Evolutionary conservation across 768 basidiomycete species (phyloP).

Genomic region (Podaxis pistillaris): DNA sequence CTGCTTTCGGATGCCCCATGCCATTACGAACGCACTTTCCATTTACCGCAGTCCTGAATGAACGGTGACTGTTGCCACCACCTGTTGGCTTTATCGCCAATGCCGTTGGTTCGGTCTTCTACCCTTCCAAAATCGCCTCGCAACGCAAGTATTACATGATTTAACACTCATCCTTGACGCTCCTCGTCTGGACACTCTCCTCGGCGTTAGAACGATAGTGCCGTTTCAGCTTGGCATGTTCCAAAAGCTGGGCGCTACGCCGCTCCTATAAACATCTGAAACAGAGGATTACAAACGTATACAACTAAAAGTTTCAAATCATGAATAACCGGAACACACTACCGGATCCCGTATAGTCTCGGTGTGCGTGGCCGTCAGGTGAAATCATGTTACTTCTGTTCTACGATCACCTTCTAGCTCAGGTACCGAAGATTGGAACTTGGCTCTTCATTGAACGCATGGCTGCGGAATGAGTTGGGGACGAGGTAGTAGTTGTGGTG

Average conservation of each 20-base stretch:
- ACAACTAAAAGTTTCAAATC: background rate
- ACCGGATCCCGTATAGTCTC: background rate
- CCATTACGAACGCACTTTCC: too few relatives aligned
- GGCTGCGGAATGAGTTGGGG: background rate
- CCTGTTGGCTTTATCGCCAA: too few relatives aligned
- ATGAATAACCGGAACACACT: background rate
- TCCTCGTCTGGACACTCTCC: background rate
- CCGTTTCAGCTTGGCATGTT: background rate
- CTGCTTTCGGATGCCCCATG: too few relatives aligned
- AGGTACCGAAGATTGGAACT: conserved; percentile 1
- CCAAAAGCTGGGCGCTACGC: background rate
- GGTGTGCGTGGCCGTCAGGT: background rate
- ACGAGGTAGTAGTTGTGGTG: background rate
- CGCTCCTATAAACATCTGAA: background rate
- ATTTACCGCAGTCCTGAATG: too few relatives aligned
- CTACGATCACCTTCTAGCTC: background rate
- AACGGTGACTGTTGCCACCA: too few relatives aligned
- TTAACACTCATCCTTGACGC: background rate
- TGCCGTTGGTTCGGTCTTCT: too few relatives aligned
- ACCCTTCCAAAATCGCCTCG: too few relatives aligned
- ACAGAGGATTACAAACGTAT: background rate
- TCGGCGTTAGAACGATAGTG: background rate
- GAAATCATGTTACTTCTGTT: background rate
- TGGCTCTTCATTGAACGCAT: background rate
- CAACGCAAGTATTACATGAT: too few relatives aligned